Evolutionary conservation across 441 rosid genomes (phyloP), one percentile per base, ranked within the genome.

Genomic region (Omphalea diandra): DNA sequence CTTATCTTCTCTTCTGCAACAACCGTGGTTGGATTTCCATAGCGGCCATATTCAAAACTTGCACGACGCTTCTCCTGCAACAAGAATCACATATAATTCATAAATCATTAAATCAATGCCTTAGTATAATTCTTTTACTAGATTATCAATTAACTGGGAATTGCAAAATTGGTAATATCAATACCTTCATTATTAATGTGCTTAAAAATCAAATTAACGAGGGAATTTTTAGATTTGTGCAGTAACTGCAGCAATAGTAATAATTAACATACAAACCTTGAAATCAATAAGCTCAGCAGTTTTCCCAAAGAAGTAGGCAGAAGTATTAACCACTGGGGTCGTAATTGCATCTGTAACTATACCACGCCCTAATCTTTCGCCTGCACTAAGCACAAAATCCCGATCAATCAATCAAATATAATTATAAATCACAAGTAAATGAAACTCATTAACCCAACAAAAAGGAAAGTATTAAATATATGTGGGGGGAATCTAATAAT

Each of bases 41-140:
- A 95, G 43, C 99, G 87, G 50, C 99, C 99, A 83, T 95, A 95
- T 74, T 93, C 99, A 77, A 88, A 93, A 83, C 99, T 93, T 9
- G 64, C 71, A 67, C 65, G 82, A 58, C 98, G 87, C 63, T 91
- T 90, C 84, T 95, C 98, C 97, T 95, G 73, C 67, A 76, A 54
- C 38, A 29, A 32, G 9, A 73, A 76, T 56, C 31, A 59, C 24
- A 15, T 8, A 57, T 10, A 57, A n/a, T 31, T 49, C 11, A 69
- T 31, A 43, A 9, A 71, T 11, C 26, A 3, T 44, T 50, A 0
- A 56, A 29, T 65, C 41, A 49, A 29, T 65, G 7, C 31, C 29
- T 20, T 49, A 18, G 20, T 3, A 29, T 2, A 17, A 61, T 11
- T n/a, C n/a, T n/a, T n/a, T n/a, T n/a, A n/a, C n/a, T n/a, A n/a